These are phyloP conservation scores for Ananas comosus DNA, from an alignment of 176 grass and related monocot species.

Conservation along the genomic window DNA sequence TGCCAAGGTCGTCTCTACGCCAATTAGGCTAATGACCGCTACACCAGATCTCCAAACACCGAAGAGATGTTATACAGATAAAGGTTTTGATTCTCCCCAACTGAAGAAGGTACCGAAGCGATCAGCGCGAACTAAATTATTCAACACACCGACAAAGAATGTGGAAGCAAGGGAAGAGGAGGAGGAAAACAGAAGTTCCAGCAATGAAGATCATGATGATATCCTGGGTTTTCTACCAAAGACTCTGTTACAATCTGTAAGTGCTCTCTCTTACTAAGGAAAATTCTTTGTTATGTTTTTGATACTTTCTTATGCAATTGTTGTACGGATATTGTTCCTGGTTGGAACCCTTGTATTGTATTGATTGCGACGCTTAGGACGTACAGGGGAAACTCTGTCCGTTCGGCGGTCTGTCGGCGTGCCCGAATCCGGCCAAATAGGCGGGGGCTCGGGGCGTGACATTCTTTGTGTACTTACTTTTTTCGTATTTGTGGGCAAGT, in stretches of 20 bases:
- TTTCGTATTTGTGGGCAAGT: neutral
- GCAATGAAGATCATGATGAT: slow-evolving; percentile 18
- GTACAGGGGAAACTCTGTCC: too few relatives aligned
- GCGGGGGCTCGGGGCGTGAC: too few relatives aligned
- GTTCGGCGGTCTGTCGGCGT: too few relatives aligned
- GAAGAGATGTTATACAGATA: slow-evolving; percentile 31
- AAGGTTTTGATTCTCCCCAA: slow-evolving; percentile 19
- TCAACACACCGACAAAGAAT: slow-evolving; percentile 54
- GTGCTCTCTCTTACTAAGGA: neutral
- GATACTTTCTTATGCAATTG: too few relatives aligned
- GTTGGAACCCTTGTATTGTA: too few relatives aligned
- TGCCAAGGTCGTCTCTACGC: slow-evolving; percentile 52
- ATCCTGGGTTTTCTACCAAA: slow-evolving; percentile 60
- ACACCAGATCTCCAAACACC: slow-evolving; percentile 55
- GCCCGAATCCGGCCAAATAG: too few relatives aligned
- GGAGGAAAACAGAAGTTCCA: slow-evolving; percentile 6
- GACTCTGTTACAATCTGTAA: slow-evolving; percentile 64
- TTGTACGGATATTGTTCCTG: too few relatives aligned
- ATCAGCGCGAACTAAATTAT: slow-evolving; percentile 56
- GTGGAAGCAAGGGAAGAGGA: slow-evolving; percentile 21
- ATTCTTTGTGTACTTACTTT: neutral
- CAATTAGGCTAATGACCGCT: slow-evolving; percentile 35
- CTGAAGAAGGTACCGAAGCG: slow-evolving; percentile 27
- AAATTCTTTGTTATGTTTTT: neutral
- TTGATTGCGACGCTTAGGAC: too few relatives aligned